phyloP scores from a whole-genome alignment of 140 eudicot species.

The Erigeron philadelphicus region DNA sequence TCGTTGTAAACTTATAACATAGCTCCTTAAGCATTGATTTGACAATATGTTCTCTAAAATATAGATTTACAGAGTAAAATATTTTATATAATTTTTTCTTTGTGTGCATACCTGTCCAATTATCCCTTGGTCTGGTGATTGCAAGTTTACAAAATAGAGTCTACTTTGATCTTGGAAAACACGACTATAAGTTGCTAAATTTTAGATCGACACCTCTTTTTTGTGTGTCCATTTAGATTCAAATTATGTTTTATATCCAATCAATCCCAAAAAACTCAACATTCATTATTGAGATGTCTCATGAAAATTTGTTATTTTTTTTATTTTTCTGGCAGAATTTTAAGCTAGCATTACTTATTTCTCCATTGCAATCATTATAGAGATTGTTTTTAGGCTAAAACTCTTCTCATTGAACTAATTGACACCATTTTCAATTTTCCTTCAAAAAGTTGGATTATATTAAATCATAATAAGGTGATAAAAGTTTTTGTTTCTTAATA shows the following conservation, averaged over 20 bases:
- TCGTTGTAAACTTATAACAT: neutral
- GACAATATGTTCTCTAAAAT: neutral
- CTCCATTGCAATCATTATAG: neutral
- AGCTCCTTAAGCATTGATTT: neutral
- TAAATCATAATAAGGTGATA: neutral
- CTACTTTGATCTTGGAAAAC: constrained; percentile 7
- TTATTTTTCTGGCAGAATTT: neutral
- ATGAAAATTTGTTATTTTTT: neutral
- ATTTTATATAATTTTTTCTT: too few relatives aligned
- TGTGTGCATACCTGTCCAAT: too few relatives aligned
- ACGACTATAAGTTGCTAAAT: neutral
- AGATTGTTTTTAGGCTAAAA: neutral
- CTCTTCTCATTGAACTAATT: too few relatives aligned
- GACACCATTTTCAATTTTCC: too few relatives aligned
- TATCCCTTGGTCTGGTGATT: neutral
- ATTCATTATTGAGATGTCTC: neutral
- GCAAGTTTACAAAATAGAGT: neutral
- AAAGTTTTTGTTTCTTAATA: neutral
- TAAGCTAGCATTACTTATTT: neutral
- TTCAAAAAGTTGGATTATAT: neutral
- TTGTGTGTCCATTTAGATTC: neutral
- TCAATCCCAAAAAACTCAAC: neutral
- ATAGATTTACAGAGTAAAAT: neutral
- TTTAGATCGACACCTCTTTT: neutral
- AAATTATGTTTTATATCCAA: neutral